phyloP scores from a whole-genome alignment of 345 rosid genomes.

The Citrus australasica region DNA sequence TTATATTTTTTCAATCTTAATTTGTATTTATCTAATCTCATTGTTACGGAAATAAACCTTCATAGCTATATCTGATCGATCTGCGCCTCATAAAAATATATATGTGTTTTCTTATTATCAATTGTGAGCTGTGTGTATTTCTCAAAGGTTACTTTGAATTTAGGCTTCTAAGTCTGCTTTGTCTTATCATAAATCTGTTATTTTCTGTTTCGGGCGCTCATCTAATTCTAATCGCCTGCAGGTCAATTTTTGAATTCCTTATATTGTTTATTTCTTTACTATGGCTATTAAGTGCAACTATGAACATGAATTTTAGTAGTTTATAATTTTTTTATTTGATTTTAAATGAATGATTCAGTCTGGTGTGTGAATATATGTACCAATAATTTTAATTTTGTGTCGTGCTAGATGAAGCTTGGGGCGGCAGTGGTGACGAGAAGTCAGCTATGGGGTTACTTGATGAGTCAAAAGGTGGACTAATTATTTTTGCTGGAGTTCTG shows the following conservation, averaged over 20 bases:
- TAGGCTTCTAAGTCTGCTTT: neutral
- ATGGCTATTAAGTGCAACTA: neutral
- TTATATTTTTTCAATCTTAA: neutral
- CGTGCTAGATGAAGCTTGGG: slow-evolving; percentile 26
- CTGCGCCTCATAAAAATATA: neutral
- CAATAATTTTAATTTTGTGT: neutral
- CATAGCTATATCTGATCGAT: neutral
- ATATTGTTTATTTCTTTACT: neutral
- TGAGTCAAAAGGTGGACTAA: slow-evolving; percentile 35
- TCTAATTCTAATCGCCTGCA: neutral
- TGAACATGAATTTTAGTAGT: neutral
- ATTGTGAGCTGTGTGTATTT: neutral
- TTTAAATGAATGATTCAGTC: neutral
- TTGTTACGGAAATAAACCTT: neutral
- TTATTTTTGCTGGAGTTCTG: neutral
- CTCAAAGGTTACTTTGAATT: neutral
- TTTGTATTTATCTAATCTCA: neutral
- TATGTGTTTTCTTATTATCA: neutral
- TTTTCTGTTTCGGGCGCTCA: neutral
- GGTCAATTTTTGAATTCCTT: neutral
- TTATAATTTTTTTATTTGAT: neutral
- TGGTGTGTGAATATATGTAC: neutral
- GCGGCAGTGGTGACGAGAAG: slow-evolving; percentile 28
- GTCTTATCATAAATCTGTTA: neutral
- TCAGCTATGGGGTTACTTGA: slow-evolving; percentile 25